Conservation (phyloP, 306 rosid species). For the Cicer bijugum region DNA sequence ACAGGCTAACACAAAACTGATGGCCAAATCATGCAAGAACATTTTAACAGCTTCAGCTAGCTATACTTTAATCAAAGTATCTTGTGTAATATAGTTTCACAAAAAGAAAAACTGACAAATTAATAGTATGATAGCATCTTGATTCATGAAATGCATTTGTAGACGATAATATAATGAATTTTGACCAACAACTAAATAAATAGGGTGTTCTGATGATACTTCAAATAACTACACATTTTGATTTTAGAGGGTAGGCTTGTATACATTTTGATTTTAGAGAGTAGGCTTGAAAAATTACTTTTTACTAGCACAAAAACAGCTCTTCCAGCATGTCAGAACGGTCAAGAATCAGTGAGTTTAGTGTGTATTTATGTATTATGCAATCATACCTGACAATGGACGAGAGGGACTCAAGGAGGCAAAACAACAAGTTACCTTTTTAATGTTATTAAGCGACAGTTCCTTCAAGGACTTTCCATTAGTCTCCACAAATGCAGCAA, state of each 20-base stretch:
- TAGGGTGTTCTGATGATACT: neutral
- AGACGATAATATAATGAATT: neutral
- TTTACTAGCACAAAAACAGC: constrained; percentile 26
- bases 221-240: neutral
- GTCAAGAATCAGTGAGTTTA: constrained; percentile 20
- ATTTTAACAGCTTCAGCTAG: constrained; percentile 24
- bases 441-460: constrained; percentile 73
- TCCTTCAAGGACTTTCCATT: constrained; percentile 64
- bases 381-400: neutral
- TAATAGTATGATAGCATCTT: neutral
- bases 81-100: constrained; percentile 29
- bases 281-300: constrained; percentile 19
- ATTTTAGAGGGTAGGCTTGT: constrained; percentile 17
- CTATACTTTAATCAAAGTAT: constrained; percentile 22
- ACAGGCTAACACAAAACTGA: constrained; percentile 16
- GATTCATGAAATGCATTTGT: neutral
- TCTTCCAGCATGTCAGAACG: constrained; percentile 31
- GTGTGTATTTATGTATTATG: neutral
- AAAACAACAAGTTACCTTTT: constrained; percentile 56
- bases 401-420: constrained; percentile 11
- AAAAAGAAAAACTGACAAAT: neutral
- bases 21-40: constrained; percentile 16
- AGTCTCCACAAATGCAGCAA: constrained; percentile 85
- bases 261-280: neutral
- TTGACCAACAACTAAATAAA: constrained; percentile 3